Evolutionary conservation across 441 rosid species (phyloP).

Genomic region (Gossypium gossypioides): DNA sequence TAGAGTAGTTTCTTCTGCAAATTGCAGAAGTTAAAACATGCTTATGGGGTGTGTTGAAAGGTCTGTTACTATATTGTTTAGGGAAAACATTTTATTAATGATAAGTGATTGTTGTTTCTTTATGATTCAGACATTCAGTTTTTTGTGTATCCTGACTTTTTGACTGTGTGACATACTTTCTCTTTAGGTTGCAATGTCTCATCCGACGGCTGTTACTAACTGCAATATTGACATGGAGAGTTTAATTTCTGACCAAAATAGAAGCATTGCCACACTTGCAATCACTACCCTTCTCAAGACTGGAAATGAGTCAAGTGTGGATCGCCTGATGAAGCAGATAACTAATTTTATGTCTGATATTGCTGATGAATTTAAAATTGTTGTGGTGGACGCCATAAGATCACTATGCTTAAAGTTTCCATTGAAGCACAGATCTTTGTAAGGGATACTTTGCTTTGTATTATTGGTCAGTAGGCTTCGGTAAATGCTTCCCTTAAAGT

Average conservation of each 20-base stretch:
- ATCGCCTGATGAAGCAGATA: conserved; percentile 93
- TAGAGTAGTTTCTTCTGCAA: background rate
- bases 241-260: conserved; percentile 88
- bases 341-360: conserved; percentile 97
- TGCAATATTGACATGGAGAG: conserved; percentile 99
- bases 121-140: background rate
- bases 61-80: background rate
- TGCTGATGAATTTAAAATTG: conserved; percentile 96
- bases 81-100: background rate
- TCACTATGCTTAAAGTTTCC: conserved; percentile 89
- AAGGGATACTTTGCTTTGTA: conserved; percentile 19
- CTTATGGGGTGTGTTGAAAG: background rate
- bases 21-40: background rate
- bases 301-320: conserved; percentile 93
- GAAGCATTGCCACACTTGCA: conserved; percentile 95
- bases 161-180: conserved; percentile 14
- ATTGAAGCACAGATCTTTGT: conserved; percentile 87
- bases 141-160: conserved; percentile 14
- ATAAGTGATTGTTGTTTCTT: background rate
- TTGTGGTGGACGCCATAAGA: conserved; percentile 93
- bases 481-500: background rate
- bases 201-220: conserved; percentile 94
- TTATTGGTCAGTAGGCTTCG: conserved; percentile 9
- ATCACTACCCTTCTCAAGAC: conserved; percentile 92
- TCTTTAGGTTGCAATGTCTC: conserved; percentile 89